Percentiles rank a stretch among this genome's conserved stretches.
Evolutionary conservation across 768 basidiomycete species (phyloP).

Genomic region (Boletus barrowsii): DNA sequence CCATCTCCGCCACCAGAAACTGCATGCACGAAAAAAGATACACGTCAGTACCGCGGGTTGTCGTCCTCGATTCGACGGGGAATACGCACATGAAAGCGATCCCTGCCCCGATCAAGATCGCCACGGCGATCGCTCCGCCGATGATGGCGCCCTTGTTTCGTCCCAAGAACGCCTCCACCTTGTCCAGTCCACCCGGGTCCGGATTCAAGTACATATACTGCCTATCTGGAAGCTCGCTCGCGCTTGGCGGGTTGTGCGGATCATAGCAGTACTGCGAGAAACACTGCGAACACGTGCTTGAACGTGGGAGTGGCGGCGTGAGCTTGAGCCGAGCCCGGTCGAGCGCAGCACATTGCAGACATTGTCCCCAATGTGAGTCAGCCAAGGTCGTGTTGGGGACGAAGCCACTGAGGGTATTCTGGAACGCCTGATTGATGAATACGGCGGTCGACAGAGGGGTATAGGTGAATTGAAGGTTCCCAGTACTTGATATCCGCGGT

Average conservation of each 20-base stretch:
- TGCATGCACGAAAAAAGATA: background rate
- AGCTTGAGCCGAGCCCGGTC: slow-evolving; percentile 49
- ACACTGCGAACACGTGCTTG: slow-evolving; percentile 54
- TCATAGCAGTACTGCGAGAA: slow-evolving; percentile 58
- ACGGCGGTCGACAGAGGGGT: slow-evolving; percentile 47
- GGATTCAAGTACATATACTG: slow-evolving; percentile 51
- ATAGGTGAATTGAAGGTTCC: slow-evolving; percentile 62
- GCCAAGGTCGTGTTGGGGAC: slow-evolving; percentile 53
- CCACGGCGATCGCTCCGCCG: slow-evolving; percentile 44
- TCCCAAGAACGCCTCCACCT: slow-evolving; percentile 42
- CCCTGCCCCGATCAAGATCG: slow-evolving; percentile 38
- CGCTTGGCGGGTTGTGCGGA: slow-evolving; percentile 58
- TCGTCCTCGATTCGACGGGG: background rate
- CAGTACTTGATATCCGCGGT: slow-evolving; percentile 37
- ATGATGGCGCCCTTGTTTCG: slow-evolving; percentile 46
- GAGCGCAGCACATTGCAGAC: slow-evolving; percentile 62
- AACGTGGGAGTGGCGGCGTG: slow-evolving; percentile 35
- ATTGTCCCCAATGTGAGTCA: slow-evolving; percentile 53
- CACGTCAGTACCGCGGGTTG: background rate
- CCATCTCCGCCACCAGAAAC: slow-evolving; percentile 31
- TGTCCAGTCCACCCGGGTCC: slow-evolving; percentile 47
- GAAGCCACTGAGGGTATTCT: slow-evolving; percentile 58
- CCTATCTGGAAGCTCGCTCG: slow-evolving; percentile 36
- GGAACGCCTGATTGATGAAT: slow-evolving; percentile 61
- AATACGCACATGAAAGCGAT: slow-evolving; percentile 35